Base-by-base conservation (phyloP, 108 stramenopile genomes). In the Cyclostephanos invisitatus region DNA sequence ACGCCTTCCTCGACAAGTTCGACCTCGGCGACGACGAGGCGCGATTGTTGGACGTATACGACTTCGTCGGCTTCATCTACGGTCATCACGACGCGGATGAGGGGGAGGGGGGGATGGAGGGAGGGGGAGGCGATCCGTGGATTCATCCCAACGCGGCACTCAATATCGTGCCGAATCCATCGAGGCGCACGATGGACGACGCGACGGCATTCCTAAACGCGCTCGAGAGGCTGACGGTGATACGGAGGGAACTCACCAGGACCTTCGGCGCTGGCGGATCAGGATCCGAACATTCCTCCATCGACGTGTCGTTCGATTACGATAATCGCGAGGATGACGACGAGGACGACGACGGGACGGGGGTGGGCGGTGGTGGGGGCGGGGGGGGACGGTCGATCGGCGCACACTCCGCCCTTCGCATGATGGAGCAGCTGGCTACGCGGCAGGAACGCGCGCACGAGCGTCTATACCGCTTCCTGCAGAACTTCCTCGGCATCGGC, bases 381-480 rank as follows among this genome's bases (percentile, higher is more conserved):
- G 32, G 37, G 27, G 36, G 36, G 28, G 28, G 12, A 11, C 73
- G 68, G 15, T 58, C 67, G 38, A 61, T 94, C 25, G 91, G 90
- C 6, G 78, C 89, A 7, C 80, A 88, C 10, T 91, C 89, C 25
- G 91, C 93, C 0, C 61, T 91, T 24, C 76, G 91, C 22, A 94
- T 94, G 93, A 91, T 94, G 89, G 93, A 94, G 71, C 61, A 74
- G 21, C 72, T 94, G 40, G 89, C 90, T 10, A 61, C 75, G 48
- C 87, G 91, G 44, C 94, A 95, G 75, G 90, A 95, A 78, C 78
- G 75, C 7, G 94, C 94, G 55, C 89, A 91, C 58, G 94, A 95
- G 75, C 86, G 91, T 36, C 75, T 95, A 46, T 95, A 95, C 70
- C 89, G 87, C 61, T 92, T 90, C 81, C 49, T 95, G 25, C 90